Conservation (phyloP, 176 grass and related monocot genomes). For the Cymbopogon citratus region DNA sequence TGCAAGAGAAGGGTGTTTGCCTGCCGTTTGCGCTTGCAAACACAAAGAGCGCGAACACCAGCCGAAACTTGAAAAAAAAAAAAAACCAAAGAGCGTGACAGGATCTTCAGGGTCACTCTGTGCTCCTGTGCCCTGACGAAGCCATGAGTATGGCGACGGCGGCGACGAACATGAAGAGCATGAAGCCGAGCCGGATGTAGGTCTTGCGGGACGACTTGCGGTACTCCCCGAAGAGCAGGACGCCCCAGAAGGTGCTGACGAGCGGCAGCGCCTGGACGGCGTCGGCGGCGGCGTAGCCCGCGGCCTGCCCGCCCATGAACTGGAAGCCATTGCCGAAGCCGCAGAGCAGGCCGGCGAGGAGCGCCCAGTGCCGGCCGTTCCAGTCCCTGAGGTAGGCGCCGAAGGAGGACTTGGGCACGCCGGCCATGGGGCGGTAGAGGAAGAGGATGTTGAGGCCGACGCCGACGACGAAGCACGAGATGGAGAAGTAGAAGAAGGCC, state of each 20-base stretch:
- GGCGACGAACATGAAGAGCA: slow-evolving; percentile 77
- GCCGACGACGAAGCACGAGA: slow-evolving; percentile 72
- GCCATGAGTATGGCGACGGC: slow-evolving; percentile 83
- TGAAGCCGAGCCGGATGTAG: slow-evolving; percentile 57
- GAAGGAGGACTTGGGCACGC: slow-evolving; percentile 76
- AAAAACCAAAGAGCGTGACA: neutral
- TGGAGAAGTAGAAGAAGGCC: slow-evolving; percentile 98
- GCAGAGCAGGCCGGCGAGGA: slow-evolving; percentile 71
- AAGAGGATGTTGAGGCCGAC: slow-evolving; percentile 77
- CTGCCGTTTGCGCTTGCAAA: neutral
- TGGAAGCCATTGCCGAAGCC: slow-evolving; percentile 95
- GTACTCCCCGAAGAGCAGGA: slow-evolving; percentile 72
- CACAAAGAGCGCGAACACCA: neutral
- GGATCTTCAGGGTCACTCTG: slow-evolving; percentile 18
- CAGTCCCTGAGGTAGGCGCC: slow-evolving; percentile 77
- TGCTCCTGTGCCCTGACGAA: slow-evolving; percentile 81
- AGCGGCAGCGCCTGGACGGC: slow-evolving; percentile 88
- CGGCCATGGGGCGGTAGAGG: slow-evolving; percentile 74
- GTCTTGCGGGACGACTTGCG: slow-evolving; percentile 59
- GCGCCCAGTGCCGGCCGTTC: slow-evolving; percentile 91
- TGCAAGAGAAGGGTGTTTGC: neutral
- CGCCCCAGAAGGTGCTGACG: slow-evolving; percentile 82
- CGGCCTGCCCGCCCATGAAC: slow-evolving; percentile 98
- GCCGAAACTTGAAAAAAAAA: neutral
- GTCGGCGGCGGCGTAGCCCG: slow-evolving; percentile 95